Evolutionary conservation across 1,139 yeast species (phyloP).

Genomic region (Saccharomycopsis hybrid): DNA sequence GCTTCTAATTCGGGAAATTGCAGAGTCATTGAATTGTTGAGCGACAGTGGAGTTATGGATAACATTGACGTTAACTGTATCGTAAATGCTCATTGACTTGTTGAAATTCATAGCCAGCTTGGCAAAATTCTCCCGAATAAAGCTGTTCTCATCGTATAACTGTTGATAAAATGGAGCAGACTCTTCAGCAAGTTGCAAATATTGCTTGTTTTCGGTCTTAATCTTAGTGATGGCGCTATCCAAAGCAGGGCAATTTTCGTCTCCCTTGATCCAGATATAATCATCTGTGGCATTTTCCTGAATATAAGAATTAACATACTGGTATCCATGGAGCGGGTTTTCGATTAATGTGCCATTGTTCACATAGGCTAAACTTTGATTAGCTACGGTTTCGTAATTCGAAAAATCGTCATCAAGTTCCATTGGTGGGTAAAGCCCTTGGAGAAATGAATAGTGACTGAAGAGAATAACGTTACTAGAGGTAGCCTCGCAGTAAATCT

Average conservation of each 20-base stretch:
- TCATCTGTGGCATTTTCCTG: conserved; percentile 32
- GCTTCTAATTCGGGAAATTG: conserved; percentile 28
- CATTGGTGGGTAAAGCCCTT: conserved; percentile 40
- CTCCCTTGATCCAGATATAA: conserved; percentile 36
- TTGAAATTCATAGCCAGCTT: conserved; percentile 30
- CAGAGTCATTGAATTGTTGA: conserved; percentile 27
- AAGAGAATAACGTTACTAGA: conserved; percentile 32
- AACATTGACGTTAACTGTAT: conserved; percentile 33
- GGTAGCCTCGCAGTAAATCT: conserved; percentile 33
- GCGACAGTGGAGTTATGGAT: conserved; percentile 36
- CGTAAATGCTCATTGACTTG: conserved; percentile 35
- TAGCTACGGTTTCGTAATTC: conserved; percentile 9
- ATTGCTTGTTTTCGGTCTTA: conserved; percentile 26
- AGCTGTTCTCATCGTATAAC: conserved; percentile 24
- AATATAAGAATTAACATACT: conserved; percentile 35
- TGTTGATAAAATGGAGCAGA: conserved; percentile 34
- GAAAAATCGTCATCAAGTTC: conserved; percentile 24
- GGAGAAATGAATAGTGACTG: conserved; percentile 37
- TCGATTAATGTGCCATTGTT: conserved; percentile 34
- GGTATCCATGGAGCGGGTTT: conserved; percentile 37
- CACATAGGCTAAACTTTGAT: conserved; percentile 27
- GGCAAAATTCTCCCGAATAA: conserved; percentile 23
- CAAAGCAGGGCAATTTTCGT: conserved; percentile 34
- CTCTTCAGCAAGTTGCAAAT: conserved; percentile 25
- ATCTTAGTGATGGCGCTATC: conserved; percentile 28